A percentile compares a stretch with the other conserved stretches of the same genome.
phyloP scores from a whole-genome alignment of 805 yeast species.

The Teunomyces pallodes region DNA sequence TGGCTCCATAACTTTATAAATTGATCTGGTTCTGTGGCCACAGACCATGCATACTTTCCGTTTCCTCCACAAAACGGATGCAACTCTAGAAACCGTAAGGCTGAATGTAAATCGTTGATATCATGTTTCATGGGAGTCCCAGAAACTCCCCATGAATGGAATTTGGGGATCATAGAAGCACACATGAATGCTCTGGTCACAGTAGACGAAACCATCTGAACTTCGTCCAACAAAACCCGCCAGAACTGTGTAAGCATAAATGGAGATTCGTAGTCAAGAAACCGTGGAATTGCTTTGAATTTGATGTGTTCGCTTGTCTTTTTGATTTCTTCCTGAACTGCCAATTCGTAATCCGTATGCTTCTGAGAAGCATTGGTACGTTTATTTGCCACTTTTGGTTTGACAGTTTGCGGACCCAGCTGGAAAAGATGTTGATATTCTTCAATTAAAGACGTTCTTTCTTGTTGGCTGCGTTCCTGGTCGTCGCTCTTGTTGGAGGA shows the following conservation, averaged over 20 bases:
- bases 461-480: slow-evolving; percentile 7
- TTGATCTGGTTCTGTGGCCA: slow-evolving; percentile 20
- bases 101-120: slow-evolving; percentile 65
- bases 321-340: slow-evolving; percentile 30
- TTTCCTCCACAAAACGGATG: slow-evolving; percentile 59
- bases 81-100: slow-evolving; percentile 62
- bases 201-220: slow-evolving; percentile 82
- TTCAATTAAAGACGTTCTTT: not conserved
- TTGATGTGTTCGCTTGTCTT: slow-evolving; percentile 29
- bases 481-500: slow-evolving; percentile 12
- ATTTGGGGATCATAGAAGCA: slow-evolving; percentile 74
- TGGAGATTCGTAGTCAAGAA: slow-evolving; percentile 70
- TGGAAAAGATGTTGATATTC: slow-evolving; percentile 28
- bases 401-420: slow-evolving; percentile 18
- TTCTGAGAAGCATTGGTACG: slow-evolving; percentile 16
- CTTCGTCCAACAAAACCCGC: slow-evolving; percentile 91
- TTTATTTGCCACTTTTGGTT: slow-evolving; percentile 28
- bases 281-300: slow-evolving; percentile 18
- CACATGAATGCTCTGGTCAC: slow-evolving; percentile 76
- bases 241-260: slow-evolving; percentile 79
- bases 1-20: slow-evolving; percentile 48
- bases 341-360: slow-evolving; percentile 32
- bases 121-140: slow-evolving; percentile 85
- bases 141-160: slow-evolving; percentile 95
- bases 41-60: slow-evolving; percentile 40